Base-by-base conservation (phyloP, 257 asterid species). In the Nyctanthes arbortristis region DNA sequence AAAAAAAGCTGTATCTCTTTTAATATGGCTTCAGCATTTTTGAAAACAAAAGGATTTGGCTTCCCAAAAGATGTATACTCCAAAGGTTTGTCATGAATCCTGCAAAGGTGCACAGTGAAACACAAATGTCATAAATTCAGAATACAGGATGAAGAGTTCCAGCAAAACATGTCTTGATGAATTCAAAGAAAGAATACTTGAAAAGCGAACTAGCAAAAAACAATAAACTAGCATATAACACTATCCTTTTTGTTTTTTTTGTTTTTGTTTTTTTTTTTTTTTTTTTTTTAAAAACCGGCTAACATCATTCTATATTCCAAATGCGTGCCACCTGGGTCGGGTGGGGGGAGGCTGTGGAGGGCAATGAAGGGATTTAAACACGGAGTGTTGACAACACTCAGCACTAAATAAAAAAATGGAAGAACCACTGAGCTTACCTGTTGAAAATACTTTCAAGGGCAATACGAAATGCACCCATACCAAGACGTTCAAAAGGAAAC, bases 391-490 rank as follows among this genome's bases (percentile, higher is more conserved):
- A 61, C 5, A 61, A 8, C 40, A 2, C 33, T 8, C 5, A 6
- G 40, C n/a, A n/a, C n/a, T n/a, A n/a, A n/a, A n/a, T n/a, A n/a
- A n/a, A n/a, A n/a, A 68, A 73, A 35, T 36, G 16, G 49, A 25
- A 59, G 55, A 56, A 34, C 24, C 36, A 24, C 62, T 52, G 59
- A 56, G 49, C 72, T 66, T 36, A 84, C 90, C 90, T 80, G 83
- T 81, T 85, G 78, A 82, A 87, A 71, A 87, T 77, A 69, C 85
- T 82, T 79, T 84, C 88, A 40, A 87, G 88, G 33, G 93, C 87
- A 59, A 76, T 84, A 70, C 89, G 80, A 70, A 86, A 86, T 61
- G 92, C 89, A 49, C 92, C 92, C 82, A 84, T 78, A 67, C 92
- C 92, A 56, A 87, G 89, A 49, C 90, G 89, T 79, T 87, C 81